Evolutionary conservation across 305 asterid species (phyloP).

Genomic region (Fraxinus platypoda): DNA sequence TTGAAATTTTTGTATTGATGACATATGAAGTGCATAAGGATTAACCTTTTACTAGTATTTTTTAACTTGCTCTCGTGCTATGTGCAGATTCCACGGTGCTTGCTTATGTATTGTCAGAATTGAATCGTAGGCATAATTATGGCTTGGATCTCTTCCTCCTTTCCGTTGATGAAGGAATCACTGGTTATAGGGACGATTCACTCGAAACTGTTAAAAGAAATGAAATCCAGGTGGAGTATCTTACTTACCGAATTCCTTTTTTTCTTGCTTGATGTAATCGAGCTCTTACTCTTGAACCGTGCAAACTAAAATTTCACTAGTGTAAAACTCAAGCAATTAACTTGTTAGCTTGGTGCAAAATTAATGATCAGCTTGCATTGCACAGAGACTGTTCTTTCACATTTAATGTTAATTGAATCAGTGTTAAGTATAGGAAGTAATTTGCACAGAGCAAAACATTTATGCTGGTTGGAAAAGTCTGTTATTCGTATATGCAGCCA

Average conservation of each 20-base stretch:
- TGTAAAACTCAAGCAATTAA: slow-evolving; percentile 3
- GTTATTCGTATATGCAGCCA: neutral
- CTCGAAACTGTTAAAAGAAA: slow-evolving; percentile 96
- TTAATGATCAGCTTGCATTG: neutral
- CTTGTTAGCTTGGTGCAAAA: neutral
- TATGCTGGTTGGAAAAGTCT: neutral
- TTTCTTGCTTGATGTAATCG: neutral
- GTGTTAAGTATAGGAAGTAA: neutral
- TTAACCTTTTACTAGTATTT: neutral
- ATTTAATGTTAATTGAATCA: neutral
- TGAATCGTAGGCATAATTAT: slow-evolving; percentile 76
- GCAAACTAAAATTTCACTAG: neutral
- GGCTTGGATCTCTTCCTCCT: slow-evolving; percentile 94
- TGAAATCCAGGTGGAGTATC: slow-evolving; percentile 72
- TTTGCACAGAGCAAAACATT: neutral
- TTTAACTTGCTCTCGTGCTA: neutral
- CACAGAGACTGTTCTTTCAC: neutral
- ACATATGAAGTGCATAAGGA: neutral
- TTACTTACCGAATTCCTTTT: neutral
- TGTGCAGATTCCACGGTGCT: slow-evolving; percentile 92
- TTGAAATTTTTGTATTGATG: neutral
- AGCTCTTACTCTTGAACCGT: neutral
- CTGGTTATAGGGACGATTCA: slow-evolving; percentile 96
- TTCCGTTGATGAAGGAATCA: slow-evolving; percentile 95
- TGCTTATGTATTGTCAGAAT: slow-evolving; percentile 87